Evolutionary conservation across 176 grass and related monocot species (phyloP).

Genomic region (Miscanthus lutarioriparius): DNA sequence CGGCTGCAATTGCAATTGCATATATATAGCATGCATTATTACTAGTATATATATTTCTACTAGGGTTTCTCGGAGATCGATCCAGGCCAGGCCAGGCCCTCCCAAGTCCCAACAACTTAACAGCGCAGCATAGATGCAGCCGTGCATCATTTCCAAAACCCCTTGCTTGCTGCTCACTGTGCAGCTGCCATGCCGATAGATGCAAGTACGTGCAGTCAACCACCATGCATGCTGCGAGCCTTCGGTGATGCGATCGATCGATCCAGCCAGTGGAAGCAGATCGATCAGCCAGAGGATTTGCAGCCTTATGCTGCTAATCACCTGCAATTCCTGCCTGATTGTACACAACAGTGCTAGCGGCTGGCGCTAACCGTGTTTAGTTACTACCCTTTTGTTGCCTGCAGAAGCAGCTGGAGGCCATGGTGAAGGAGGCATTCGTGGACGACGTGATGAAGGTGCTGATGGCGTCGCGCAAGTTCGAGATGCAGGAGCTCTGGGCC

Average conservation of each 20-base stretch:
- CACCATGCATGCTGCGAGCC: not conserved
- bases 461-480: slow-evolving; percentile 86
- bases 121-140: not conserved
- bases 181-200: not conserved
- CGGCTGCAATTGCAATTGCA: not conserved
- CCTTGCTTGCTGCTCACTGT: not conserved
- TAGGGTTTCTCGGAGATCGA: slow-evolving; percentile 54
- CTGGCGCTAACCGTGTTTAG: not conserved
- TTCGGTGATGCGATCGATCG: not conserved
- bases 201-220: not conserved
- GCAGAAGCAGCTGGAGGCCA: slow-evolving; percentile 90
- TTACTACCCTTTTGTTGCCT: not conserved
- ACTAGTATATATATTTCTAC: not conserved
- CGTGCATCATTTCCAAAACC: slow-evolving; percentile 62
- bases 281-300: not conserved
- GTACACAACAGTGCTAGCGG: not conserved
- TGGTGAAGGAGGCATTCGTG: slow-evolving; percentile 95
- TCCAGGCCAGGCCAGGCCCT: not conserved
- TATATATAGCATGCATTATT: not conserved
- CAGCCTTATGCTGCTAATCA: not conserved
- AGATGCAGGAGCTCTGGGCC: slow-evolving; percentile 84
- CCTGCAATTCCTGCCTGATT: not conserved
- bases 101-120: not conserved
- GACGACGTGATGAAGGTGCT: slow-evolving; percentile 98
- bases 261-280: not conserved